Base-by-base conservation (phyloP, 176 grass and related monocot species). In the Triticum turgidum region DNA sequence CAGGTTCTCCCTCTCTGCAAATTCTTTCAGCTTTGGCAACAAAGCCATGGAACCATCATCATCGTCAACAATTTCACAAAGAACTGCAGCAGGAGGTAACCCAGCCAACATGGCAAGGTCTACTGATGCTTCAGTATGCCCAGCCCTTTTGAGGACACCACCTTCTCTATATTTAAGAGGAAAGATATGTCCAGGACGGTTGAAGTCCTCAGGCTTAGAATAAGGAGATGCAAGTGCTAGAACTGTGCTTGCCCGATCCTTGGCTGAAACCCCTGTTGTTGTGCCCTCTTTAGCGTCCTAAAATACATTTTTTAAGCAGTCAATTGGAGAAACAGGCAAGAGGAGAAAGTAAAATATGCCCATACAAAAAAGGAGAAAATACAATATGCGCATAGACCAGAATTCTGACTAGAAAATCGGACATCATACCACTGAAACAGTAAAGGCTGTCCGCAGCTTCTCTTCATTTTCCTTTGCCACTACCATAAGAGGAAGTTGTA, bases 211-310 rank as follows among this genome's bases (percentile, higher is more conserved):
- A 76, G 96, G 93, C 69, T 90, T 92, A 73, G 96, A 98, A 84
- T 90, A 62, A 78, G 91, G 86, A 86, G 89, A 95, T 63, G 91
- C 77, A 54, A 95, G 89, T 25, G 93, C 80, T 47, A 90, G 37
- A 80, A 98, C 42, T 56, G 96, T 95, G 74, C 82, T 93, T 90
- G 93, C 91, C 67, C 93, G 81, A 78, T 98, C 93, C 58, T 88
- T 95, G 61, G 96, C 93, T 76, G 96, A 95, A 82, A 98, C 96
- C 29, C 96, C 96, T 37, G 96, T 98, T 75, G 93, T 95, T 7
- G 96, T 98, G 70, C 93, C 96, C 59, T 92, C 93, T 90, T 98
- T 98, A 72, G 91, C 96, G 91, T 98, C 96, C 96, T 95, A 88
- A 59, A 58, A 67, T 24, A 49, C 5, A 83, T 73, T 12, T 52